Evolutionary conservation across 1,284 basidiomycete species (phyloP).

Genomic region (Cerioporus squamosus): DNA sequence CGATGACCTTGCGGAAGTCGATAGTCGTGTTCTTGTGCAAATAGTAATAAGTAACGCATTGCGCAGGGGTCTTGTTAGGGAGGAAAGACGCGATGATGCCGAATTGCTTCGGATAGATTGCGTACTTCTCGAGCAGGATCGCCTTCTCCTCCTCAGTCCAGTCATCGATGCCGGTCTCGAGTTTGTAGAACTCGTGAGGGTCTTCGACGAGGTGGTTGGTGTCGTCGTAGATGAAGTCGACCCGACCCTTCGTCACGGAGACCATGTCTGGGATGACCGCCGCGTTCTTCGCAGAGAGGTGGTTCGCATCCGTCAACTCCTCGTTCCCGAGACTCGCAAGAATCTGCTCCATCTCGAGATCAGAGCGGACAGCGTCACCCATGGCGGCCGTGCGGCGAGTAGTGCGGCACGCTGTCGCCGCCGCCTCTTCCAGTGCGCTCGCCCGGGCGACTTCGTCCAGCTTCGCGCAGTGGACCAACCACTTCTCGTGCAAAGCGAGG

Average conservation of each 20-base stretch:
- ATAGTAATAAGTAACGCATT: constrained; percentile 96
- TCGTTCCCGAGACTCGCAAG: constrained; percentile 92
- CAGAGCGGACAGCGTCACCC: constrained; percentile 92
- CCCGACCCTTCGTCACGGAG: constrained; percentile 63
- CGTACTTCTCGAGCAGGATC: constrained; percentile 83
- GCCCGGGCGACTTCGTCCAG: constrained; percentile 56
- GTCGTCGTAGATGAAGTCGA: constrained; percentile 79
- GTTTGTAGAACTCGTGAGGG: constrained; percentile 79
- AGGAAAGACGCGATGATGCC: constrained; percentile 84
- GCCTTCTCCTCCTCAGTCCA: constrained; percentile 91
- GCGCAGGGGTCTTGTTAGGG: constrained; percentile 84
- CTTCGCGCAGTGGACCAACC: constrained; percentile 70
- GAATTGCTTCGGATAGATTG: constrained; percentile 92
- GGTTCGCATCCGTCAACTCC: constrained; percentile 89
- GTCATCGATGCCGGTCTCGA: constrained; percentile 70
- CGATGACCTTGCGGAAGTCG: constrained; percentile 81
- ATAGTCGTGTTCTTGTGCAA: constrained; percentile 89
- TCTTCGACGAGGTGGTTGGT: constrained; percentile 83
- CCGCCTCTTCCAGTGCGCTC: constrained; percentile 46
- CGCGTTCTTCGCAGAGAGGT: constrained; percentile 86
- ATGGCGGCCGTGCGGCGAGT: constrained; percentile 79
- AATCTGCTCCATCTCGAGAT: constrained; percentile 97
- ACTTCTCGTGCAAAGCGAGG: constrained; percentile 66
- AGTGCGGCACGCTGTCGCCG: constrained; percentile 62
- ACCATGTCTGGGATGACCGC: constrained; percentile 94